Base-by-base conservation (phyloP, 306 rosid genomes). In the Lagenaria siceraria region DNA sequence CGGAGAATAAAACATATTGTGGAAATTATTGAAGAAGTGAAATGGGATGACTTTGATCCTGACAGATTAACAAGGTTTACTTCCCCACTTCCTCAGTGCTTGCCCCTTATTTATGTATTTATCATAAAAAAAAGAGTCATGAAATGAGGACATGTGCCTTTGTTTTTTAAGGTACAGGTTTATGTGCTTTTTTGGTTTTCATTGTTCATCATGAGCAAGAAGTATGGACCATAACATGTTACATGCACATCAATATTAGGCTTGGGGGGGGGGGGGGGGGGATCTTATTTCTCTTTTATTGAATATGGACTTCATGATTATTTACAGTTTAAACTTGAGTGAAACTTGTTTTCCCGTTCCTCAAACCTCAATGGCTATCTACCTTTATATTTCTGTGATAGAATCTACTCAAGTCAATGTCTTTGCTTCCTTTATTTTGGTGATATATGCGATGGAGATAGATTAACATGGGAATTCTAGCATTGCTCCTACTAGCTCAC, bases 1-100 rank as follows among this genome's bases (percentile, higher is more conserved):
- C 91, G 82, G 90, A 92, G 99, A 88, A 90, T 87, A 83, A 88
- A 89, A 83, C 93, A 92, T 83, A 86, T 90, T 65, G 75, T 86
- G 79, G 99, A 90, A 84, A 89, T 92, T 64, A 81, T 95, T 71
- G 97, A 95, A 78, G 97, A 90, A 80, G 87, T 90, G 78, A 81
- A 85, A 38, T 95, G 97, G 99, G 82, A 84, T 80, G 93, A 84
- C 77, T 53, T 88, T 68, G 97, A 92, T 89, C 98, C 97, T 17
- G 99, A 95, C 85, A 62, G 24, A 38, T 66, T 95, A 78, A 95
- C 99, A 55, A 95, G 99, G 99, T 95, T 66, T 83, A 72, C 74
- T 78, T 59, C 46, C 42, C 61, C 18, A 18, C 10, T 33, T 29
- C 22, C 21, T 15, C 40, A 12, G 31, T 42, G 53, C 54, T 22